phyloP scores from a whole-genome alignment of 352 stramenopile species.

The Sclerospora graminicola region DNA sequence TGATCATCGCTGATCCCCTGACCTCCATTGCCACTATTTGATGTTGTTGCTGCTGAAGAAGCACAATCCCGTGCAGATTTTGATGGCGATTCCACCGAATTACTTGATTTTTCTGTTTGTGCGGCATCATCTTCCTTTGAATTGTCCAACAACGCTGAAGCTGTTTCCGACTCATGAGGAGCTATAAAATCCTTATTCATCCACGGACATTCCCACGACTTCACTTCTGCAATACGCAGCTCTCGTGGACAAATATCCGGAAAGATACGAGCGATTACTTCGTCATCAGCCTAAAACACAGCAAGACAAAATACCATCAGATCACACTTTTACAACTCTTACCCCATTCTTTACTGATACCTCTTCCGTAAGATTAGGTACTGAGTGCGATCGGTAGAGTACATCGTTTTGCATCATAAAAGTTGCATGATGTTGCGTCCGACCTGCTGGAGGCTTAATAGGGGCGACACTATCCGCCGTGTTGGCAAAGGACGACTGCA shows the following conservation, averaged over 20 bases:
- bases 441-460: constrained; percentile 3
- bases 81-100: background rate
- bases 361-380: constrained; percentile 19
- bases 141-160: background rate
- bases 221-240: constrained; percentile 70
- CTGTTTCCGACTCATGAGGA: constrained; percentile 1
- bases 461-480: constrained; percentile 2
- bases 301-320: background rate
- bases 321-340: background rate
- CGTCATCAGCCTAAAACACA: constrained; percentile 24
- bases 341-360: constrained; percentile 4
- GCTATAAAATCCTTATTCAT: constrained; percentile 36
- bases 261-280: constrained; percentile 62
- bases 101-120: background rate
- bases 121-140: constrained; percentile 1
- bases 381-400: constrained; percentile 9
- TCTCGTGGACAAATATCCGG: constrained; percentile 71
- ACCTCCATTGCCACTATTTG: constrained; percentile 4
- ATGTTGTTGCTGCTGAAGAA: background rate
- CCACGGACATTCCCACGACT: constrained; percentile 70
- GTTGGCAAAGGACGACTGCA: constrained; percentile 16
- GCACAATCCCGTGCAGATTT: background rate
- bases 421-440: constrained; percentile 6
- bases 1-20: background rate
- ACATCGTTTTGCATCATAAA: constrained; percentile 14